Percentiles rank a stretch among this genome's conserved stretches.
These are phyloP conservation scores for Chlamydomonas sp. DNA, from an alignment of 139 green algal genomes.

Conservation along the genomic window DNA sequence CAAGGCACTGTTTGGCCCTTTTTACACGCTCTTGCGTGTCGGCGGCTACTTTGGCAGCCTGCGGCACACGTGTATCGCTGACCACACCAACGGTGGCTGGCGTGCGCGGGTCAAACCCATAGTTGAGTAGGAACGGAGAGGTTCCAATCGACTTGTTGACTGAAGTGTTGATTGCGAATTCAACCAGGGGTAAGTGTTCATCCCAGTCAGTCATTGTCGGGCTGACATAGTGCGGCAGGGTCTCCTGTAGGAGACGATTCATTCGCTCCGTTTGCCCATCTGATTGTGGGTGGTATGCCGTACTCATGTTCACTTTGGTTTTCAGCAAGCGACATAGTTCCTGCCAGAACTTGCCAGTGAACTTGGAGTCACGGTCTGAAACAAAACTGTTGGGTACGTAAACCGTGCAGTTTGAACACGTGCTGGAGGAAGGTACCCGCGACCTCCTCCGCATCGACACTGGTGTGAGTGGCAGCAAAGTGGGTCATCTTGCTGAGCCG, in stretches of 20 bases:
- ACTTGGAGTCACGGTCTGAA: constrained; percentile 40
- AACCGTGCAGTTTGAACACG: constrained; percentile 38
- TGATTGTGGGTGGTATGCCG: constrained; percentile 36
- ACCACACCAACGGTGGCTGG: no score
- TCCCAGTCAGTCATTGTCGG: constrained; percentile 60
- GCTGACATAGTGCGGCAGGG: constrained; percentile 48
- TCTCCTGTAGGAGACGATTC: constrained; percentile 47
- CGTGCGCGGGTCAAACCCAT: constrained; percentile 38
- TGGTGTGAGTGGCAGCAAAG: constrained; percentile 8
- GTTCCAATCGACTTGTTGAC: constrained; percentile 15
- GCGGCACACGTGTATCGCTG: no score
- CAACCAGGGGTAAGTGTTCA: constrained; percentile 22
- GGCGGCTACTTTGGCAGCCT: no score
- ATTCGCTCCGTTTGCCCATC: constrained; percentile 34
- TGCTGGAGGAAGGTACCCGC: constrained; percentile 32
- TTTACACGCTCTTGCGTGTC: no score
- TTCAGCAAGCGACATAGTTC: background rate
- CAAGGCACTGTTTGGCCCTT: no score
- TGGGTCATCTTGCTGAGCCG: no score
- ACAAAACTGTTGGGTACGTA: constrained; percentile 43
- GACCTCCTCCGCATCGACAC: no score
- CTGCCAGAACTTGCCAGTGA: constrained; percentile 46
- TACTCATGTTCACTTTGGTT: constrained; percentile 23
- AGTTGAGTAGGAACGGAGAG: constrained; percentile 58
- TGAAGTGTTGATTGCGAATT: no score